Evolutionary conservation across 441 rosid species (phyloP), one percentile per base, ranked within the genome.

Genomic region (Corymbia calophylla): DNA sequence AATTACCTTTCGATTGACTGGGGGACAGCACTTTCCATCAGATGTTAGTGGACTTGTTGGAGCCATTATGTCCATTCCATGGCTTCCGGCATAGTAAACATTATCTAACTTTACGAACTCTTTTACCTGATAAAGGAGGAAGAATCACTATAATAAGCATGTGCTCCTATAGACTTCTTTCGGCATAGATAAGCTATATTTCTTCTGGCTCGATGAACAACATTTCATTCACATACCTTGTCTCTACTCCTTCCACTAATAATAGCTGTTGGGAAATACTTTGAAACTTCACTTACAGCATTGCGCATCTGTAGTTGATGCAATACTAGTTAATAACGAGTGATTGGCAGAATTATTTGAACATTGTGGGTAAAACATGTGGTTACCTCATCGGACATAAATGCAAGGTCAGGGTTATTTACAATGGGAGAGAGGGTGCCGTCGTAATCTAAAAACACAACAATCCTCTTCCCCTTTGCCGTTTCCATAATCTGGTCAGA

Each of bases 11-110:
- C 25, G 87, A 18, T 88, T 88, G 12, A 48, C 44, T 48, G 5
- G 51, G 19, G 87, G 88, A 31, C 15, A 90, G 55, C 53, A 32
- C 85, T 92, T 93, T 7, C 90, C 91, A 87, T 90, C 86, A 5
- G 91, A 60, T 49, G 88, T 90, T 54, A 73, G 86, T 27, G 91
- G 88, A 44, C 85, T 90, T 70, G 91, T 85, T 21, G 94, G 94
- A 87, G 93, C 93, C 92, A 89, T 21, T 87, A 94, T 94, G 89
- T 94, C 95, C 94, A 94, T 90, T 10, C 95, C 95, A 87, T 94
- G 95, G 88, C 95, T 94, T 58, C 95, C 94, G 56, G 94, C 95
- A 73, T 94, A 94, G 87, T 94, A 93, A 16, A 94, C 91, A 90
- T 90, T 93, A 51, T 81, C 54, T 53, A 93, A 86, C 68, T 91